A percentile compares a stretch with the other conserved stretches of the same genome.
Conservation (phyloP, 257 asterid genomes). For the Lithospermum erythrorhizon region DNA sequence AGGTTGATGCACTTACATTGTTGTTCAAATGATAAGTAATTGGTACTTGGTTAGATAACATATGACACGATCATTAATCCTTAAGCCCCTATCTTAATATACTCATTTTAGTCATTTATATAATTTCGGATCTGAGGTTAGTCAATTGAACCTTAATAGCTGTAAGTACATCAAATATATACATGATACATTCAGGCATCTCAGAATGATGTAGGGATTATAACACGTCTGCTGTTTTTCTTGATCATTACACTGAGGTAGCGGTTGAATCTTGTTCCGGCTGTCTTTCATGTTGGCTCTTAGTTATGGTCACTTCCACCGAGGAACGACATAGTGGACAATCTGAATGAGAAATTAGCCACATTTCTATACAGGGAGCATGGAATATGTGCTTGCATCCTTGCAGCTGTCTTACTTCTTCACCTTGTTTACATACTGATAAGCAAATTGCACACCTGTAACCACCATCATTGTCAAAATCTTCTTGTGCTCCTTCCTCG, state of each 20-base stretch:
- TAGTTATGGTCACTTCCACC: conserved; percentile 24
- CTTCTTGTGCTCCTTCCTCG: conserved; percentile 9
- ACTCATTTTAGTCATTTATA: too few relatives aligned
- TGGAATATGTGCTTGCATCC: conserved; percentile 60
- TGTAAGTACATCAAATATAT: not conserved
- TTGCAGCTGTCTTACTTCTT: conserved; percentile 42
- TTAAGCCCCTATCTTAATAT: too few relatives aligned
- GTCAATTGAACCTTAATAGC: not conserved
- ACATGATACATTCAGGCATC: not conserved
- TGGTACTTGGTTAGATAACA: too few relatives aligned
- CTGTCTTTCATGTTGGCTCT: conserved; percentile 27
- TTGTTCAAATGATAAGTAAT: too few relatives aligned
- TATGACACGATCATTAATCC: not conserved
- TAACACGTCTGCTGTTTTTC: not conserved
- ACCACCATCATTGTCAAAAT: conserved; percentile 9
- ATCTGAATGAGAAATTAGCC: conserved; percentile 56
- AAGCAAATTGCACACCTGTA: conserved; percentile 53
- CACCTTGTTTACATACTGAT: conserved; percentile 60
- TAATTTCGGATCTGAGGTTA: not conserved
- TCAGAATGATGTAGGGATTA: not conserved
- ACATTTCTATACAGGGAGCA: conserved; percentile 68
- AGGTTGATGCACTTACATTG: too few relatives aligned
- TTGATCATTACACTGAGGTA: not conserved
- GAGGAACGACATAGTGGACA: conserved; percentile 74
- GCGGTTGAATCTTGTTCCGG: conserved; percentile 14